A percentile compares a stretch with the other conserved stretches of the same genome.
These are phyloP conservation scores for Leishmania major DNA, from an alignment of 208 protist genomes.

Conservation along the genomic window DNA sequence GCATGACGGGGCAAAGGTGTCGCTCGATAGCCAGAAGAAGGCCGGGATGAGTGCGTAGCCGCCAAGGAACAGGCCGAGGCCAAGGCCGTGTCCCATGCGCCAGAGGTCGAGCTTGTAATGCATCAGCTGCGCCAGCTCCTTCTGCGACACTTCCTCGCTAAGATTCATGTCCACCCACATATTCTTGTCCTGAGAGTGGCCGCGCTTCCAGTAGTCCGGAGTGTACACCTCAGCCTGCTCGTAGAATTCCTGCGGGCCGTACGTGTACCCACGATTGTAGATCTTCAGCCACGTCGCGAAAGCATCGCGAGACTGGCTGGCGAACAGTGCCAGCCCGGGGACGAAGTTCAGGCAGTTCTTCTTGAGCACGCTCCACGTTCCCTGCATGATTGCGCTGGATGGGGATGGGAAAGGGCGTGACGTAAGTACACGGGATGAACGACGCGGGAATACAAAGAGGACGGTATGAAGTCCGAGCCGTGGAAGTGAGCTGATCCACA, in stretches of 20 bases:
- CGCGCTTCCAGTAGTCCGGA: constrained; percentile 88
- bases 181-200: constrained; percentile 88
- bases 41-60: constrained; percentile 79
- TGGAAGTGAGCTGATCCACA: background rate
- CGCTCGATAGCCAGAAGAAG: constrained; percentile 88
- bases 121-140: constrained; percentile 86
- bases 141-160: constrained; percentile 80
- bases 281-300: constrained; percentile 80
- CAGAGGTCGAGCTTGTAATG: constrained; percentile 87
- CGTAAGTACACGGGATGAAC: background rate
- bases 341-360: constrained; percentile 84
- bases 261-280: constrained; percentile 75
- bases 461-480: background rate
- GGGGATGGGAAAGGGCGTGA: background rate
- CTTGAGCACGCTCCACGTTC: constrained; percentile 73
- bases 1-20: constrained; percentile 84
- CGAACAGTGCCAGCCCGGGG: constrained; percentile 63
- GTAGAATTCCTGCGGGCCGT: constrained; percentile 75
- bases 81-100: constrained; percentile 71
- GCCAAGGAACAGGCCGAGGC: constrained; percentile 57
- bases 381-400: constrained; percentile 64
- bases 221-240: constrained; percentile 84
- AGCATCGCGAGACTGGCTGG: constrained; percentile 54
- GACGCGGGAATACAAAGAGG: background rate
- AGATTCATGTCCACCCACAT: constrained; percentile 93